Percentiles rank a stretch among this genome's conserved stretches.
These are phyloP conservation scores for Aureobasidium vineae DNA, from an alignment of 2,329 filamentous ascomycete genomes.

Conservation along the genomic window DNA sequence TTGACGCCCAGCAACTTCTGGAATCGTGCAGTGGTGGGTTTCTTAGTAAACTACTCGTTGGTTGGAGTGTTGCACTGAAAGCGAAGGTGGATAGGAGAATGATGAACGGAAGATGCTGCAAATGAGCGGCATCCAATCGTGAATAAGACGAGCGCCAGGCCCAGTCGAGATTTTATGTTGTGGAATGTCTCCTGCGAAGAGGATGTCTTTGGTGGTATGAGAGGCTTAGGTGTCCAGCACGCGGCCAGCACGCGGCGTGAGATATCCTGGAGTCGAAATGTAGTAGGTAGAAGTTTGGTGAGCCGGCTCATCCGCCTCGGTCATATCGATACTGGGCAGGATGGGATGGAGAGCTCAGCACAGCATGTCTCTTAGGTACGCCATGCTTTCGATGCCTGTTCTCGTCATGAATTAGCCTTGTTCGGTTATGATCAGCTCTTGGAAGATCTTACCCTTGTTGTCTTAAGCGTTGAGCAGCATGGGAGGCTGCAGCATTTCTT, in stretches of 20 bases:
- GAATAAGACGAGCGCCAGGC: no score
- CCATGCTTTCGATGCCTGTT: background rate
- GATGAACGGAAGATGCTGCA: no score
- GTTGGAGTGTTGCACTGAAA: no score
- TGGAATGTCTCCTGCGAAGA: background rate
- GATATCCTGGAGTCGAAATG: constrained; percentile 37
- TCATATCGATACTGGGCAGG: constrained; percentile 53
- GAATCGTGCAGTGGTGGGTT: no score
- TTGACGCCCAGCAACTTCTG: no score
- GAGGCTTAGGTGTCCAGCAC: constrained; percentile 39
- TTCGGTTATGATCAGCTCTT: no score
- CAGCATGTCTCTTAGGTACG: background rate
- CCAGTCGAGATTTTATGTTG: background rate
- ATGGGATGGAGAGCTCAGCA: constrained; percentile 29
- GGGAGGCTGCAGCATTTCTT: constrained; percentile 13
- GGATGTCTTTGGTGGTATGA: background rate
- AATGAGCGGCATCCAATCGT: no score
- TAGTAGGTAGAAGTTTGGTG: constrained; percentile 33
- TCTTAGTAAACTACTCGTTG: no score
- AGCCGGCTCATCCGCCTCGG: constrained; percentile 39
- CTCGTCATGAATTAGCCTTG: background rate
- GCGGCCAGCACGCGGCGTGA: constrained; percentile 46
- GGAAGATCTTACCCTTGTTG: background rate
- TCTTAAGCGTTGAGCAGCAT: constrained; percentile 9
- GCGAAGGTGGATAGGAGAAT: no score